Conservation (phyloP, 371 early-diverging fungal genomes). For the Blakeslea trispora region DNA sequence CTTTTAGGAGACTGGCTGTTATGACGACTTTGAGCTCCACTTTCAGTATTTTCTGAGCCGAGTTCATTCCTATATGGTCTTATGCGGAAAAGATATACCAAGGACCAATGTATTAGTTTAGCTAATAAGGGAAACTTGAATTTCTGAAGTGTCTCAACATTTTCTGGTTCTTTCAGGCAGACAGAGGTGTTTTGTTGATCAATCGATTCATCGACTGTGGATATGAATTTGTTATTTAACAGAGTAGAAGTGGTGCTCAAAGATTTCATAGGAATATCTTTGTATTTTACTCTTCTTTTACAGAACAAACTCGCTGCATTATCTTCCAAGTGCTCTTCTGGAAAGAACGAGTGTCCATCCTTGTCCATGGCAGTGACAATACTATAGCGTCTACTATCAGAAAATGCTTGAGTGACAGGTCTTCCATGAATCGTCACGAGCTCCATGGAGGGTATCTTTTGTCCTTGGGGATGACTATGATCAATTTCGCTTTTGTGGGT, state of each 20-base stretch:
- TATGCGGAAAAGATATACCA: constrained; percentile 19
- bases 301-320: background rate
- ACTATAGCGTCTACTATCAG: background rate
- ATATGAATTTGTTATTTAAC: background rate
- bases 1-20: background rate
- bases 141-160: constrained; percentile 14
- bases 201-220: background rate
- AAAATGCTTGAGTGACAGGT: background rate
- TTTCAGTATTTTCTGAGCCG: background rate
- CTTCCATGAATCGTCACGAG: background rate
- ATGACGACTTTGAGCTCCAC: background rate
- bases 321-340: constrained; percentile 5
- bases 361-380: constrained; percentile 7
- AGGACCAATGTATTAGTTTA: constrained; percentile 28
- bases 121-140: constrained; percentile 23
- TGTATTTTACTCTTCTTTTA: background rate
- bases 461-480: background rate
- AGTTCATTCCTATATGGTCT: background rate
- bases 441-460: constrained; percentile 2
- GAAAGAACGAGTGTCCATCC: constrained; percentile 6
- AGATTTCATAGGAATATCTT: constrained; percentile 14
- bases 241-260: background rate
- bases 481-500: background rate
- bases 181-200: background rate
- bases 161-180: background rate